Evolutionary conservation across 2,329 filamentous ascomycete species (phyloP), one percentile per base, ranked within the genome.

Genomic region (Aureobasidium sp.): DNA sequence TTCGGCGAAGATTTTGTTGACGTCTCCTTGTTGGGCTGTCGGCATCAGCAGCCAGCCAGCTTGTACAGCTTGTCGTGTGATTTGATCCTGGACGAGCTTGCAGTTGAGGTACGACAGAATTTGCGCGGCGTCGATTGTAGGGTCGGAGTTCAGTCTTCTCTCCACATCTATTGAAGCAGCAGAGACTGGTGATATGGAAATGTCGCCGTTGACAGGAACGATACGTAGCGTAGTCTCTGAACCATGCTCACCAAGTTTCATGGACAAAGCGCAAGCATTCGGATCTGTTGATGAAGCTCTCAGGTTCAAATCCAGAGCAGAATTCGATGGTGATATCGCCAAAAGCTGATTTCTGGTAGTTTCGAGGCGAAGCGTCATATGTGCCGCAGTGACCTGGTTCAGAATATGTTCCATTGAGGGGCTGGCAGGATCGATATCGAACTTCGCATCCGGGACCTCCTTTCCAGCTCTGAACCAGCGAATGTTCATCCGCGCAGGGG

Each of bases 381-480:
- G 93, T 64, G 82, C 82, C 37, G 88, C 87, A 68, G 95, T 87
- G 20, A 92, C 85, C 37, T 82, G 81, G 68, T 87, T 87, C 47
- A 99, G 75, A 3, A 96, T 82, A 5, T 77, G 72, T 70, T 96
- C 90, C 55, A 89, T 82, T 2, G 89, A 94, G 25, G 97, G 79
- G 14, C 82, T 77, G 45, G 83, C 77, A 49, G 82, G 77, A 70
- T 95, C 83, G 37, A 96, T 79, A 1, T 80, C 72, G 31, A 97
- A 80, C n/a, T 84, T 76, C n/a, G 79, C 76, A 62, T 88, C 84
- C 65, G 83, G 82, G 44, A 91, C 84, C 71, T 93, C 89, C 68
- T 88, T 87, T 65, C 87, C 87, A 70, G 93, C 87, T 62, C 90
- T 86, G 73, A 95, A 91, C 93, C 94, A 99, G 66, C 90, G 87